Evolutionary conservation across 208 protist genomes (phyloP).

Genomic region (Perkinsela sp.): DNA sequence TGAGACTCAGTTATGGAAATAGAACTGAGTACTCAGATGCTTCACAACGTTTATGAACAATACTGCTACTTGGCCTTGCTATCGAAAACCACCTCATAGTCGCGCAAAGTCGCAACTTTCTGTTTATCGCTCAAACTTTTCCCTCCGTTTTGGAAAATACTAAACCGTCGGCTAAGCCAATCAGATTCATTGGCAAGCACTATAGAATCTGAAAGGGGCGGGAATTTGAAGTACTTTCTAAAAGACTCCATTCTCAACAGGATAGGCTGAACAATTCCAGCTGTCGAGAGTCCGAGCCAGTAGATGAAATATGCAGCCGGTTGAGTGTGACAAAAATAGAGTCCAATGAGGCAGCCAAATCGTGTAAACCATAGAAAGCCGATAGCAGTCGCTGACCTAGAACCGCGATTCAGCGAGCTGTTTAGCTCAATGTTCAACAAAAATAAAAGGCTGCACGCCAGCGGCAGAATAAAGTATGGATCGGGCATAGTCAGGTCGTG

Average conservation of each 20-base stretch:
- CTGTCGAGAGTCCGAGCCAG: slow-evolving; percentile 49
- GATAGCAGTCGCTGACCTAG: slow-evolving; percentile 24
- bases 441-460: slow-evolving; percentile 46
- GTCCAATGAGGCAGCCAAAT: slow-evolving; percentile 15
- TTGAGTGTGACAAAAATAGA: slow-evolving; percentile 44
- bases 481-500: slow-evolving; percentile 51
- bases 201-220: slow-evolving; percentile 2
- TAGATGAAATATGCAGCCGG: slow-evolving; percentile 53
- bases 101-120: no score
- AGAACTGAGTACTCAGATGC: no score
- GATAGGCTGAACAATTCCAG: slow-evolving; percentile 39
- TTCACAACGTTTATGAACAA: no score
- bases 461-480: slow-evolving; percentile 30
- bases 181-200: no score
- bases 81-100: no score
- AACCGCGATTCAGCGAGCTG: slow-evolving; percentile 43
- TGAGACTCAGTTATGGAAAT: no score
- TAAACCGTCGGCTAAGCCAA: no score
- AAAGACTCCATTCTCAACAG: slow-evolving; percentile 50
- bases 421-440: slow-evolving; percentile 58
- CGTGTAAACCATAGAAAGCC: slow-evolving; percentile 43
- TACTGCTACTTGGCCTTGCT: no score
- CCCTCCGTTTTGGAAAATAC: no score
- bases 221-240: slow-evolving; percentile 39
- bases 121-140: no score